Evolutionary conservation across 495 filamentous ascomycete genomes (phyloP), one percentile per base, ranked within the genome.

Genomic region (Penicillium subrubescens): DNA sequence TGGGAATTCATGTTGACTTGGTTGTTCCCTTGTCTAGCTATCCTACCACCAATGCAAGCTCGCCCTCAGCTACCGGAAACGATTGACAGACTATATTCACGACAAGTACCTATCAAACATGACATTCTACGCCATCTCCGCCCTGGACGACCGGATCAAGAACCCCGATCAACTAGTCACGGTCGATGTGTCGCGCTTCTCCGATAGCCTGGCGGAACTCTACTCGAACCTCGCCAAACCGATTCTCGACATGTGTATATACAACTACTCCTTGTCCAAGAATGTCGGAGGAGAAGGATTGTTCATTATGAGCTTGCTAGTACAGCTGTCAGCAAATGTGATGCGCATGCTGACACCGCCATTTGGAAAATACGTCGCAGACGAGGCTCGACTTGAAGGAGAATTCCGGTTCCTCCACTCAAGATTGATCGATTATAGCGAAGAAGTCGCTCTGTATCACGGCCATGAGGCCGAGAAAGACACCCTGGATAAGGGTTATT

Each of bases 221-320:
- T 99, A 99, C 79, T 96, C 93, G 43, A 98, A 97, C 72, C 79
- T 99, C n/a, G 96, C 95, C 14, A 99, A 99, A 70, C 95, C 95
- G 0, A 82, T 94, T 2, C 82, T 99, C 12, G 95, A 99, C 70
- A 97, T 99, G 88, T 85, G 89, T 29, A 96, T 99, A 61, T 98
- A 99, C 77, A 98, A 94, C 66, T 94, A 92, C 73, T 92, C 92
- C 2, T 83, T 99, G 4, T 97, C 93, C 1, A 88, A 91, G 69
- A 96, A 90, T 63, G 96, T 99, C 27, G 95, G 95, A 46, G 93
- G 94, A 2, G 95, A 99, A 76, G 94, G 94, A 0, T 82, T 96
- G 33, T 91, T 99, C 68, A 91, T 94, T 73, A 97, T 97, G 94
- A 90, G 90, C 57, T 76, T 98, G 37, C 81, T 98, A 25, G 94